A percentile compares a stretch with the other conserved stretches of the same genome.
These are phyloP conservation scores for Solanum raphanifolium DNA, from an alignment of 257 asterid genomes.

Conservation along the genomic window DNA sequence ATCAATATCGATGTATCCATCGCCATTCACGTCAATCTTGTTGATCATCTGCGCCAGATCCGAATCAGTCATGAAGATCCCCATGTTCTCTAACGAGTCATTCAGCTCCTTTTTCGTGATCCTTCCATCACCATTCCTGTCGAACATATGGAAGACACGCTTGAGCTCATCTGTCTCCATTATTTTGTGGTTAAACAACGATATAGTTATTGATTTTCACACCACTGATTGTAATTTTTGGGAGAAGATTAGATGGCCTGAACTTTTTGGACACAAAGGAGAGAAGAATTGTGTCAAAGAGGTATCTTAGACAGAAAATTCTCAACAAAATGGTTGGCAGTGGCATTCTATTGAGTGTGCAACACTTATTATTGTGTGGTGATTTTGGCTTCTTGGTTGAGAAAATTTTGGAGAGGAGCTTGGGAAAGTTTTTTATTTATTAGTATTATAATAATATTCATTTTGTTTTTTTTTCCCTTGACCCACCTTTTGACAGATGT, in stretches of 20 bases:
- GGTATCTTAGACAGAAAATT: constrained; percentile 5
- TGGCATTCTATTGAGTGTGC: background rate
- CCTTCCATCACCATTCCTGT: constrained; percentile 5
- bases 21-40: constrained; percentile 3
- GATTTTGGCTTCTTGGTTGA: background rate
- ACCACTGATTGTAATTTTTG: background rate
- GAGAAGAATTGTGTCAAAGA: constrained; percentile 6
- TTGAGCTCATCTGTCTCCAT: constrained; percentile 4
- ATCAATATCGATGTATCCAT: constrained; percentile 2
- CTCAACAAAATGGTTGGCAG: constrained; percentile 12
- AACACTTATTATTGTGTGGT: background rate
- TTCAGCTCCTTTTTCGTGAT: constrained; percentile 1
- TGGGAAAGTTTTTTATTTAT: background rate
- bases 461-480: background rate
- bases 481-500: background rate
- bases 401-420: constrained; percentile 2
- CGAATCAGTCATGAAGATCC: background rate
- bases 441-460: background rate
- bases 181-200: background rate
- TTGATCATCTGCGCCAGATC: background rate
- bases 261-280: constrained; percentile 14
- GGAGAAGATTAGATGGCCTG: constrained; percentile 5
- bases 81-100: constrained; percentile 10
- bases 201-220: background rate
- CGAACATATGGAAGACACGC: constrained; percentile 3